Evolutionary conservation across 2,329 filamentous ascomycete species (phyloP).

Genomic region (Ophiosphaerella korrae): DNA sequence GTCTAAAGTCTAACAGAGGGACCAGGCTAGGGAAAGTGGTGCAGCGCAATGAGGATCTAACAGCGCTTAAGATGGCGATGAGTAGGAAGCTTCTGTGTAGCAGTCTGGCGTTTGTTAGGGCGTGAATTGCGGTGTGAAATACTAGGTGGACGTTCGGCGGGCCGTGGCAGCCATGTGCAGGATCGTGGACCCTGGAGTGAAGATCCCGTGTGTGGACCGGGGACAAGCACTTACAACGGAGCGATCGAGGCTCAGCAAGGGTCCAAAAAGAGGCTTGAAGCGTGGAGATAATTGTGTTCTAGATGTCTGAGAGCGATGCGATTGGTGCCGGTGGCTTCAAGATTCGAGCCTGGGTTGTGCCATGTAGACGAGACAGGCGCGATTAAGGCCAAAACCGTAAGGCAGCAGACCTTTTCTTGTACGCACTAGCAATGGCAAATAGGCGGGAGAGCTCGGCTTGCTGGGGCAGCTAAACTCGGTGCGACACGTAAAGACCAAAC

Average conservation of each 20-base stretch:
- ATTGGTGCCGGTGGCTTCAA: not conserved
- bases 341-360: not conserved
- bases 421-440: constrained; percentile 18
- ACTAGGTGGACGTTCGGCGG: constrained; percentile 10
- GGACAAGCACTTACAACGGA: constrained; percentile 22
- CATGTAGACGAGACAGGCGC: constrained; percentile 11
- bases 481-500: constrained; percentile 13
- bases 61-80: constrained; percentile 2
- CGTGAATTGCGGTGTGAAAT: constrained; percentile 14
- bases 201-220: constrained; percentile 14
- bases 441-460: constrained; percentile 21
- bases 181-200: constrained; percentile 23
- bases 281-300: constrained; percentile 1
- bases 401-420: constrained; percentile 14
- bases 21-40: not conserved
- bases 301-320: not conserved
- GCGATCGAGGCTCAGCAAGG: constrained; percentile 8
- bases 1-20: not conserved
- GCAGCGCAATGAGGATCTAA: not conserved
- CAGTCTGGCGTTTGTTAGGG: constrained; percentile 18
- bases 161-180: constrained; percentile 15
- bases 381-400: constrained; percentile 4
- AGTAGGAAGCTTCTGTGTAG: not conserved
- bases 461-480: constrained; percentile 18
- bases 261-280: not conserved